Conservation (phyloP, 2,329 filamentous ascomycete genomes). For the Ceratocystis harringtonii region DNA sequence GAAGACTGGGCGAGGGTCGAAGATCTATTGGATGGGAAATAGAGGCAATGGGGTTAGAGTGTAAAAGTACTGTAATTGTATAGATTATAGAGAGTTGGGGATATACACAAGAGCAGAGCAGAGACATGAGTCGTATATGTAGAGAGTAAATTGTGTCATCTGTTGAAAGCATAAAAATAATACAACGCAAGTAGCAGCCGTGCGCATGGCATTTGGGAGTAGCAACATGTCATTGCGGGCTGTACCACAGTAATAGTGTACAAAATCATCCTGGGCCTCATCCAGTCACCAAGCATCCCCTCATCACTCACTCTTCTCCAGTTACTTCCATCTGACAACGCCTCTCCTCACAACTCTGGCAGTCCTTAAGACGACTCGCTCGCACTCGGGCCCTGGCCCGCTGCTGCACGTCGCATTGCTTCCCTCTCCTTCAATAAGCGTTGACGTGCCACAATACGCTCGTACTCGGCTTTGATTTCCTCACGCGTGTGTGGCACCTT, state of each 20-base stretch:
- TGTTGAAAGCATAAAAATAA: background rate
- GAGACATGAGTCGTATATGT: background rate
- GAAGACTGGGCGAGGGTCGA: conserved; percentile 34
- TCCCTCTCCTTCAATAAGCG: conserved; percentile 58
- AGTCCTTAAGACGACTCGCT: conserved; percentile 14
- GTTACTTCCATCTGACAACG: background rate
- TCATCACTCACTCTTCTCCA: background rate
- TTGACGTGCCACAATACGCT: conserved; percentile 47
- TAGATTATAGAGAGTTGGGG: background rate
- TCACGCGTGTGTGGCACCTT: conserved; percentile 61
- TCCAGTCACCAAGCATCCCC: background rate
- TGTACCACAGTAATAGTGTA: background rate
- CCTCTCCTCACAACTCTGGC: background rate
- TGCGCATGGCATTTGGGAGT: background rate
- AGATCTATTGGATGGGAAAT: conserved; percentile 20
- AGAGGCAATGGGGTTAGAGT: conserved; percentile 23
- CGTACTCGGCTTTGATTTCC: conserved; percentile 69
- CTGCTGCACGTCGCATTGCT: conserved; percentile 24
- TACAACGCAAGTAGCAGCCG: background rate
- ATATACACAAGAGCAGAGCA: background rate
- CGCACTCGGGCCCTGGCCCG: conserved; percentile 18
- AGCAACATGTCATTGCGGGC: background rate
- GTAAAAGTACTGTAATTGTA: background rate
- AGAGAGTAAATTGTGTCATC: background rate
- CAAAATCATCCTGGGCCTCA: background rate